Base-by-base conservation (phyloP, 768 basidiomycete genomes). In the Boletus coccyginus region DNA sequence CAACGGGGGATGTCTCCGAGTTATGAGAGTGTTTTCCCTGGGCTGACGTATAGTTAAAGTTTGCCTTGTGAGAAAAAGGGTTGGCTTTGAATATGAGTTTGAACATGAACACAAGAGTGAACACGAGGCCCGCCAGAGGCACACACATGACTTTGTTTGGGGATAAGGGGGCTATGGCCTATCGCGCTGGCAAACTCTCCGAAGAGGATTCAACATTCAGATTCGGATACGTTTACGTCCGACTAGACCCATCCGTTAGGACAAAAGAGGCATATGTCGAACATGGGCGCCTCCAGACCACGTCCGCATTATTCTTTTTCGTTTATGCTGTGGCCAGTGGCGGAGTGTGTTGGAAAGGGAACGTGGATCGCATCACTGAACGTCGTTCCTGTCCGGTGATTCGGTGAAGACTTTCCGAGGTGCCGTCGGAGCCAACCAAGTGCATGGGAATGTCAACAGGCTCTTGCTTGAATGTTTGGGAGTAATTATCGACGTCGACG, bases 121-220 rank as follows among this genome's bases (percentile, higher is more conserved):
- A 66, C 68, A 69, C 59, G 68, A 72, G 68, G 70, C 50, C 51
- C 53, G 62, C 66, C 59, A 69, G 70, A 70, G 68, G 66, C 65
- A 35, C 51, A 33, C 55, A 32, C 52, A 46, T 56, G 57, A 57
- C 27, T 41, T 55, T 61, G 52, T 59, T 64, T 67, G 67, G 67
- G 55, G 50, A 32, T 55, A 69, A 62, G 62, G 64, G 38, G 64
- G 24, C 42, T 49, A 5, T 40, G 36, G 39, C 42, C 17, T 12
- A 39, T 46, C 24, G 39, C 32, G 53, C 51, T 53, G 46, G 46
- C 46, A 55, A 46, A 51, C 1, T 33, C 13, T 50, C 47, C 46
- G 41, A 47, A 29, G 17, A 33, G 14, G 27, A 16, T 5, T n/a
- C 17, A 40, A 11, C 17, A n/a, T 7, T 38, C 16, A 14, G 13